Percentiles rank a stretch among this genome's conserved stretches.
phyloP scores from a whole-genome alignment of 805 yeast species.

The Candida argentea region DNA sequence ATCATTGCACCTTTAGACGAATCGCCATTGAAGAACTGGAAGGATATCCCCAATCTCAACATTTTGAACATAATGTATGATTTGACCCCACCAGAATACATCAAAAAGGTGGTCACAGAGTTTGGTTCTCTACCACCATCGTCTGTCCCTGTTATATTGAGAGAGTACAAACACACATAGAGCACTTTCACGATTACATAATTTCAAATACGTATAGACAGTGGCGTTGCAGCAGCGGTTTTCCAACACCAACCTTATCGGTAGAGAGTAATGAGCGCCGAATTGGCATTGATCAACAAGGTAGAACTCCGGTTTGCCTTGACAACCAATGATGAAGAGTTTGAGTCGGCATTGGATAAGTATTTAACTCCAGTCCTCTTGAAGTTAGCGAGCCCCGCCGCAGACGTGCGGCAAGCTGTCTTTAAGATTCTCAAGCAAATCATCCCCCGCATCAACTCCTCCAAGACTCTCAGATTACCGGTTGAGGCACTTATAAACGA shows the following conservation, averaged over 20 bases:
- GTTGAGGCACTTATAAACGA: slow-evolving; percentile 52
- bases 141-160: slow-evolving; percentile 92
- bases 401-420: slow-evolving; percentile 56
- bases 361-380: slow-evolving; percentile 72
- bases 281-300: slow-evolving; percentile 53
- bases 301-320: slow-evolving; percentile 78
- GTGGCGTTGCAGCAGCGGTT: no score
- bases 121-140: slow-evolving; percentile 95
- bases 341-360: slow-evolving; percentile 46
- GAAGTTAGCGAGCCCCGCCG: slow-evolving; percentile 65
- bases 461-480: slow-evolving; percentile 51
- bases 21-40: slow-evolving; percentile 53
- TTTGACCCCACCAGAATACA: slow-evolving; percentile 86
- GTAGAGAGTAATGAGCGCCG: slow-evolving; percentile 30
- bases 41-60: slow-evolving; percentile 49
- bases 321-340: slow-evolving; percentile 56
- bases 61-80: slow-evolving; percentile 85
- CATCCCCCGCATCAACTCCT: slow-evolving; percentile 54
- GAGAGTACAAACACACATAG: slow-evolving; percentile 66
- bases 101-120: slow-evolving; percentile 92
- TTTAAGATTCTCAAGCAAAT: slow-evolving; percentile 57
- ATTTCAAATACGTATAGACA: no score
- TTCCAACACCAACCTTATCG: no score
- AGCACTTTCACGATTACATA: no score
- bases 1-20: slow-evolving; percentile 13